These are phyloP conservation scores for Dactylellina parvicollis DNA, from an alignment of 2,329 filamentous ascomycete species.

Conservation along the genomic window DNA sequence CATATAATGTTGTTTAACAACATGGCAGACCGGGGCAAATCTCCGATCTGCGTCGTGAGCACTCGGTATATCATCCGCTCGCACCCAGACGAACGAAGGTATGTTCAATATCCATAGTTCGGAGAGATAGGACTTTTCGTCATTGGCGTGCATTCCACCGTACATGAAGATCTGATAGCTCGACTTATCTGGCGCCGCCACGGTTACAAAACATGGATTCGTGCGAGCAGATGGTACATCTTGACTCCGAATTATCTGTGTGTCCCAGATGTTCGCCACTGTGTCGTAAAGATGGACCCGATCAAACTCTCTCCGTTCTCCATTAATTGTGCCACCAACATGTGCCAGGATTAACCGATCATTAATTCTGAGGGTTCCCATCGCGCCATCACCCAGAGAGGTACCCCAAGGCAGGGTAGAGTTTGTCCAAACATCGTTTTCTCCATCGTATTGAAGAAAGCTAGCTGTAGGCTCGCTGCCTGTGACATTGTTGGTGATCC, in stretches of 20 bases:
- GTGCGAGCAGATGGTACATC: constrained; percentile 4
- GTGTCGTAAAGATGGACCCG: constrained; percentile 14
- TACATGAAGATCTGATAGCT: constrained; percentile 29
- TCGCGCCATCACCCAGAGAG: constrained; percentile 11
- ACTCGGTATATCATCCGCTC: background rate
- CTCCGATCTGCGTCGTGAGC: background rate
- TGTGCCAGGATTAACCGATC: constrained; percentile 3
- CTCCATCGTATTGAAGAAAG: constrained; percentile 3
- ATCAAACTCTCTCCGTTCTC: background rate
- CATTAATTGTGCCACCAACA: constrained; percentile 13
- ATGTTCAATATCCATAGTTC: constrained; percentile 25
- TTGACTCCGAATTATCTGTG: constrained; percentile 2
- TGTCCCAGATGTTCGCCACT: constrained; percentile 6
- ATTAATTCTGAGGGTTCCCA: constrained; percentile 10
- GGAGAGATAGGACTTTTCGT: background rate
- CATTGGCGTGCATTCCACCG: background rate
- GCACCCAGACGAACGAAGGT: constrained; percentile 20
- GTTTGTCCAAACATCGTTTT: background rate
- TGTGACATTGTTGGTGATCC: too few species aligned
- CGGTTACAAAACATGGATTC: background rate
- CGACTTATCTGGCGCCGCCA: constrained; percentile 15
- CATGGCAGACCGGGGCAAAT: constrained; percentile 8
- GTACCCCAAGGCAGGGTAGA: constrained; percentile 15
- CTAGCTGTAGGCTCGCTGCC: background rate
- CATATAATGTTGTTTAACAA: background rate